Percentiles rank a stretch among this genome's conserved stretches.
phyloP scores from a whole-genome alignment of 495 filamentous ascomycete genomes.

The Neurospora sp. region DNA sequence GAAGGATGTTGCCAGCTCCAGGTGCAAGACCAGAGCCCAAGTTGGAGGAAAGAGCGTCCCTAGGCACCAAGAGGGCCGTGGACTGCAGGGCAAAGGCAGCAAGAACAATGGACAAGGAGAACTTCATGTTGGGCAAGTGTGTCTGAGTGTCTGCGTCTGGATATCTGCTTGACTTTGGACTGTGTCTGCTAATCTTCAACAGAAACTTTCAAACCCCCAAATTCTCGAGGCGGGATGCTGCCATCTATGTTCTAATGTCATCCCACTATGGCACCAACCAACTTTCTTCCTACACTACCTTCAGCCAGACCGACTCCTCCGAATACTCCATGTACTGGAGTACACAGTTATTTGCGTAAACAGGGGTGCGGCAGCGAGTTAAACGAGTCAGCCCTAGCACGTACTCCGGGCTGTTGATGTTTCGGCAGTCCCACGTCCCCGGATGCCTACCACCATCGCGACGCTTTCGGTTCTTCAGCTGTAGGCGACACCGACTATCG shows the following conservation, averaged over 20 bases:
- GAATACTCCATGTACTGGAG: background rate
- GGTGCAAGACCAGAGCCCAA: background rate
- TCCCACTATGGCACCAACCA: background rate
- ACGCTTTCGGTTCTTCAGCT: background rate
- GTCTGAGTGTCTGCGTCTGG: background rate
- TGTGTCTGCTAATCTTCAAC: background rate
- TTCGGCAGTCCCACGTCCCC: background rate
- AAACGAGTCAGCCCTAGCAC: background rate
- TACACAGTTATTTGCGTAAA: background rate
- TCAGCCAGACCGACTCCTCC: background rate
- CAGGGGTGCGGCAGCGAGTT: background rate
- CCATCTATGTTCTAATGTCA: background rate
- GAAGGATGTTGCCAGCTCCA: background rate
- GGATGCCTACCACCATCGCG: background rate
- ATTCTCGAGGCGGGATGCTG: background rate
- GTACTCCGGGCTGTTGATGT: background rate
- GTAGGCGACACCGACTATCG: background rate
- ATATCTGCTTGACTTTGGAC: background rate
- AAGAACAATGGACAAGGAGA: background rate
- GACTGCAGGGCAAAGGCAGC: background rate
- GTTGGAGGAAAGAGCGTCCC: background rate
- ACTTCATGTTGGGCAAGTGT: conserved; percentile 4
- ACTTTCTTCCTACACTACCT: background rate
- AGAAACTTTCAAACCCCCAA: background rate
- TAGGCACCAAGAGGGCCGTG: background rate